Evolutionary conservation across 2,329 filamentous ascomycete genomes (phyloP), one percentile per base, ranked within the genome.

Genomic region (Keithomyces neogunnii): DNA sequence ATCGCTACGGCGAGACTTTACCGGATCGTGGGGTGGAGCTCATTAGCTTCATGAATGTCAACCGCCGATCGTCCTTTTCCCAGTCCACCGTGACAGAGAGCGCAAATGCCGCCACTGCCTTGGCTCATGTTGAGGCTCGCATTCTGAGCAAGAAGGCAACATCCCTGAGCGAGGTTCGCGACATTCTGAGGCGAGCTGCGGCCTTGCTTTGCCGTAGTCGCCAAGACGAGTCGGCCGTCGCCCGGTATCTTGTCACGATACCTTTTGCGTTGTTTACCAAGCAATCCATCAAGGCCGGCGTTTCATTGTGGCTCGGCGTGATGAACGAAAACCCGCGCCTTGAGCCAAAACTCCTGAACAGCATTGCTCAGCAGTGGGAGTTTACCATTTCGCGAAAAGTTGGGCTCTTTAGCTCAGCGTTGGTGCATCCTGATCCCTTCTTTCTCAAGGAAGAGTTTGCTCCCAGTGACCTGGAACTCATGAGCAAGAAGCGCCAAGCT

Each of bases 291-390:
- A 95, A 96, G 64, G 81, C 97, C 48, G 95, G 93, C 5, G 87
- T 96, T 36, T 96, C 93, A 3, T 74, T 99, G 5, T 99, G 93
- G 93, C 82, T 96, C 54, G 93, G 93, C 30, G 88, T 97, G 11
- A 95, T 97, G 62, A 93, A 97, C 61, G 93, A 99, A 66, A 97
- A 96, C 62, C 88, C 91, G 3, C 80, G 81, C 51, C 85, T 96
- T 68, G 90, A 96, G 66, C 81, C 92, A 7, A 84, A 90, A 54
- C 82, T 99, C 51, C 71, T 99, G 33, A 84, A 84, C 49, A 89
- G 95, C 64, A 88, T 97, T 60, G 86, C 87, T 8, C 86, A 93
- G 63, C 88, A 92, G 56, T 99, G 92, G 89, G 92, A 97, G 67
- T 76, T 79, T 52, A 93, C 87, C 3, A 84, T 96, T 45, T 80